Base-by-base conservation (phyloP, 164 flowering plant species). In the Vitis labrusca region DNA sequence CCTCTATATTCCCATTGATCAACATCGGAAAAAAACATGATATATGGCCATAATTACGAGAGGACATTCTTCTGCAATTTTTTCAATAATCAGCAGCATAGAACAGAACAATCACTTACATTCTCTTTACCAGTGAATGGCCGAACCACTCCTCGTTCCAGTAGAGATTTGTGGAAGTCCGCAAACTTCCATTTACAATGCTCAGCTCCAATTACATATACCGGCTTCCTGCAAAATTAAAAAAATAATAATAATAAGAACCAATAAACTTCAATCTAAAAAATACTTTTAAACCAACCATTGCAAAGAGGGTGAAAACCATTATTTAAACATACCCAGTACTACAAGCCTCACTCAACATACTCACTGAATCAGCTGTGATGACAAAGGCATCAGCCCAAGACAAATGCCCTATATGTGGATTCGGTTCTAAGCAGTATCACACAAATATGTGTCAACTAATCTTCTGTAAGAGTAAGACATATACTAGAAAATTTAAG, bases 301-400 rank as follows among this genome's bases (percentile, higher is more conserved):
- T 51, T 11, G 11, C 61, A 29, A 23, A 17, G 63, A 58, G 32
- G 14, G 48, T 11, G 19, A 12, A 29, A 32, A 13, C 23, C 19
- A 37, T 15, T 44, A 53, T 48, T 55, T 60, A 67, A 59, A 74
- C 81, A 71, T 87, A 91, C 97, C 97, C 98, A 12, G 94, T 92
- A 74, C 93, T 86, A 84, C 98, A 91, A 74, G 89, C 96, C 82
- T 92, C 98, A 68, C 94, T 92, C 84, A 92, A 66, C 98, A 92
- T 92, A 59, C 94, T 91, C 64, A 92, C 89, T 68, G 97, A 92
- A 80, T 92, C 98, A 52, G 98, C 98, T 23, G 97, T 91, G 57
- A 92, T 77, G 62, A 92, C 83, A 78, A 91, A 91, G 70, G 97
- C 91, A 85, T 91, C 91, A 12, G 91, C 97, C 90, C 90, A 89